These are phyloP conservation scores for Hydnum rufescens DNA, from an alignment of 768 basidiomycete species.

Conservation along the genomic window DNA sequence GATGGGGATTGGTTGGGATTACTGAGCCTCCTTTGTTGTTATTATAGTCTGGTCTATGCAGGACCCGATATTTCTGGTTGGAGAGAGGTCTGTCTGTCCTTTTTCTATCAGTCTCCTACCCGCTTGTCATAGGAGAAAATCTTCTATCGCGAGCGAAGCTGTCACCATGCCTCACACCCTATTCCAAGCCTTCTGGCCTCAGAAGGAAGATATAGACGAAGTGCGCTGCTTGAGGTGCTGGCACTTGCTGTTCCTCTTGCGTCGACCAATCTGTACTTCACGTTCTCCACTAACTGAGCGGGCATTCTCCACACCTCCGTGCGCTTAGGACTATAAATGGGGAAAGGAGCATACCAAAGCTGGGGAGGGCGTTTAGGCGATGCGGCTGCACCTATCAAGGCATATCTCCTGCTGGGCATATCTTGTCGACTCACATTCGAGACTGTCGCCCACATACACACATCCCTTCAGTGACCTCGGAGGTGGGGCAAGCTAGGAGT, in stretches of 20 bases:
- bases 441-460: no score
- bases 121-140: conserved; percentile 84
- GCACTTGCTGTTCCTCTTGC: conserved; percentile 32
- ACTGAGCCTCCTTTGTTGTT: no score
- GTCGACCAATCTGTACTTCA: conserved; percentile 12
- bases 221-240: conserved; percentile 17
- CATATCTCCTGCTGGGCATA: conserved; percentile 69
- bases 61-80: conserved; percentile 90
- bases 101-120: conserved; percentile 94
- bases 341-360: conserved; percentile 36
- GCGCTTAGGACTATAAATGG: conserved; percentile 39
- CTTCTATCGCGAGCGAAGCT: conserved; percentile 84
- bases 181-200: conserved; percentile 15
- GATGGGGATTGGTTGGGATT: not conserved
- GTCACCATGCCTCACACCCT: conserved; percentile 46
- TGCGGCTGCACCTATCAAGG: conserved; percentile 63
- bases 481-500: no score
- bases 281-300: conserved; percentile 53
- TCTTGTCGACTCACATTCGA: conserved; percentile 71
- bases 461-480: no score
- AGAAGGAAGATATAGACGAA: conserved; percentile 8
- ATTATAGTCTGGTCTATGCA: conserved; percentile 67
- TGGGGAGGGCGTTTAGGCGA: conserved; percentile 54
- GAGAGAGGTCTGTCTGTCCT: conserved; percentile 85
- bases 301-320: conserved; percentile 20